Evolutionary conservation across 441 rosid species (phyloP).

Genomic region (Rhodomyrtus psidioides): DNA sequence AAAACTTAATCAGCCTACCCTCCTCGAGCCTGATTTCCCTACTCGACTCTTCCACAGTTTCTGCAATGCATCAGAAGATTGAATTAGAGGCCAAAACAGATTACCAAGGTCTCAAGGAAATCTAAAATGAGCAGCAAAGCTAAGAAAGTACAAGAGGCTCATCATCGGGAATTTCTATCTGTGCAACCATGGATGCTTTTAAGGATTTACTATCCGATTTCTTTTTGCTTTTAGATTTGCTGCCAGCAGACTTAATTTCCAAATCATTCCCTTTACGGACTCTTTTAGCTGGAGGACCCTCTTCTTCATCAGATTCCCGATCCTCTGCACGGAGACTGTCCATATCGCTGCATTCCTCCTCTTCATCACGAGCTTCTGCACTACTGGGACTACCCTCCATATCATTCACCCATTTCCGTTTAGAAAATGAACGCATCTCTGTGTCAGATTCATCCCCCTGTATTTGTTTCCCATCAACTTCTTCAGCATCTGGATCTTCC

Average conservation of each 20-base stretch:
- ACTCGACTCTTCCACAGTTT: conserved; percentile 77
- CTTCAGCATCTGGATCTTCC: conserved; percentile 25
- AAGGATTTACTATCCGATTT: conserved; percentile 11
- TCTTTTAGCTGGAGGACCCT: conserved; percentile 11
- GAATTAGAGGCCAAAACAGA: neutral
- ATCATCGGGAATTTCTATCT: conserved; percentile 64
- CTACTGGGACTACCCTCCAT: conserved; percentile 21
- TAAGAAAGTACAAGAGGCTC: conserved; percentile 77
- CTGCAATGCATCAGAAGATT: conserved; percentile 35
- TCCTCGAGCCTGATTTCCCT: conserved; percentile 42
- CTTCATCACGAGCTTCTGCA: conserved; percentile 29
- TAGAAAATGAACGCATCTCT: conserved; percentile 31
- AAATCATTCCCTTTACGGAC: conserved; percentile 30
- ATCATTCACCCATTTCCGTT: conserved; percentile 27
- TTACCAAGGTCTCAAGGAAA: neutral
- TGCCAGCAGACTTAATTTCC: conserved; percentile 22
- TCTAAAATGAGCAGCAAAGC: conserved; percentile 3
- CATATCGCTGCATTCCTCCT: neutral
- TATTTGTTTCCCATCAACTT: conserved; percentile 16
- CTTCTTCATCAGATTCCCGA: conserved; percentile 31
- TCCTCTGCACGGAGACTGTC: conserved; percentile 20
- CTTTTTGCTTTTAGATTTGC: conserved; percentile 10
- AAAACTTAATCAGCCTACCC: conserved; percentile 21
- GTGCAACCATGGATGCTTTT: conserved; percentile 16
- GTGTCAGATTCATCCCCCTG: conserved; percentile 36